Conservation (phyloP, 176 grass and related monocot species). For the Phoenix dactylifera region DNA sequence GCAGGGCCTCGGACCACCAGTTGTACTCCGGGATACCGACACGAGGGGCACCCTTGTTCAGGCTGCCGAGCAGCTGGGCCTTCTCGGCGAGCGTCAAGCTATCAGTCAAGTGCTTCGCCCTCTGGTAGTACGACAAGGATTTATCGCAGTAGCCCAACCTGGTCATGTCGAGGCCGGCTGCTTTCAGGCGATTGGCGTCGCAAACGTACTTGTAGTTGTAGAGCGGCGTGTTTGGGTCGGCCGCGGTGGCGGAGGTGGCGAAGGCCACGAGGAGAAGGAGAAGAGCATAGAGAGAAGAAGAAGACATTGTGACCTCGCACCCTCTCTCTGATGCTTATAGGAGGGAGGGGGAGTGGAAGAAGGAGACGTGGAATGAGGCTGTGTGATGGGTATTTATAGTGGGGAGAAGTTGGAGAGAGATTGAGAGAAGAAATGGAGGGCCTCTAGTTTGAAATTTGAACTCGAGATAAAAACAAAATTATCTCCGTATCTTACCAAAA, state of each 20-base stretch:
- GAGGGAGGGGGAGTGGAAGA: no score
- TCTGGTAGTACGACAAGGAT: neutral
- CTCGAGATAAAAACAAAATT: no score
- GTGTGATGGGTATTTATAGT: no score
- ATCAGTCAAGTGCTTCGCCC: neutral
- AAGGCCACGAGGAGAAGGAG: neutral
- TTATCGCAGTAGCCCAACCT: neutral
- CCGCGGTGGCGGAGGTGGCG: neutral
- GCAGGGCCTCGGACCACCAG: constrained; percentile 7
- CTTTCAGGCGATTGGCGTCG: neutral
- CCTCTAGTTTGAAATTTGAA: no score
- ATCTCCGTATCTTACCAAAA: no score
- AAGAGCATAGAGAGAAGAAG: neutral
- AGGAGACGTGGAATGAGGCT: no score
- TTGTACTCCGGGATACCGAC: neutral
- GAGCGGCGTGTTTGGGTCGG: neutral
- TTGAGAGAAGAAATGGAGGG: no score
- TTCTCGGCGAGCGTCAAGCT: constrained; percentile 2
- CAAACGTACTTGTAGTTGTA: neutral
- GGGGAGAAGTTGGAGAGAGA: no score
- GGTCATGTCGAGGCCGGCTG: neutral
- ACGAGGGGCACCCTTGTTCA: neutral
- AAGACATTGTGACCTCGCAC: neutral
- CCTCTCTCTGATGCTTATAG: no score
- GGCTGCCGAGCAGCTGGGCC: neutral